Conservation (phyloP, 2,329 filamentous ascomycete genomes). For the Diplocarpon rosae region DNA sequence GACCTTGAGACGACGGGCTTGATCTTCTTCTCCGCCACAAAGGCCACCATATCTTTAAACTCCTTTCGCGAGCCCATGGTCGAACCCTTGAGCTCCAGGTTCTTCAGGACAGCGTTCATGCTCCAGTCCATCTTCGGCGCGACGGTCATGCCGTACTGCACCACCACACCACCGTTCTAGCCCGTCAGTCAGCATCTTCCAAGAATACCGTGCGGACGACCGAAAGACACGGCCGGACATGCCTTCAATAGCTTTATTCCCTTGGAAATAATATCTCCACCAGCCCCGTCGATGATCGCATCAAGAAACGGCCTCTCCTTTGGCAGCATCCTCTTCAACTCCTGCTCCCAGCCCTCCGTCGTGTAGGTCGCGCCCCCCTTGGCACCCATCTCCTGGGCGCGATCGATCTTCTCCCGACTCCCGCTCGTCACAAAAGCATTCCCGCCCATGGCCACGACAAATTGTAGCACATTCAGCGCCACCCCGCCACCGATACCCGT, state of each 20-base stretch:
- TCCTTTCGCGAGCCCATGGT: slow-evolving; percentile 90
- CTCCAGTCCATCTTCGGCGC: slow-evolving; percentile 75
- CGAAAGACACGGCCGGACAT: slow-evolving; percentile 13
- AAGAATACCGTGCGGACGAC: neutral
- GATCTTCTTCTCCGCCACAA: slow-evolving; percentile 64
- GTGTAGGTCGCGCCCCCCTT: slow-evolving; percentile 76
- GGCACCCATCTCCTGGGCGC: slow-evolving; percentile 62
- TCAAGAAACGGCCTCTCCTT: slow-evolving; percentile 60
- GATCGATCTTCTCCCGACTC: slow-evolving; percentile 56
- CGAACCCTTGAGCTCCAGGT: slow-evolving; percentile 73
- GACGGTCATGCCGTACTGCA: slow-evolving; percentile 84
- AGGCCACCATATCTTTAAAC: slow-evolving; percentile 82
- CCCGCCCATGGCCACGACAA: slow-evolving; percentile 58
- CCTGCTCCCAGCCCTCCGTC: slow-evolving; percentile 69
- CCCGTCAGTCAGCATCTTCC: slow-evolving; percentile 1
- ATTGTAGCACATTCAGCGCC: slow-evolving; percentile 70
- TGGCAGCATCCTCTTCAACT: slow-evolving; percentile 52
- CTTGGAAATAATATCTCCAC: slow-evolving; percentile 69
- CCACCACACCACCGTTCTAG: slow-evolving; percentile 63
- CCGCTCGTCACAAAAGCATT: slow-evolving; percentile 36
- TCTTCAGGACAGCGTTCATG: slow-evolving; percentile 76
- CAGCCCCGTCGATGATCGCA: slow-evolving; percentile 82
- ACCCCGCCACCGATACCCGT: slow-evolving; percentile 93
- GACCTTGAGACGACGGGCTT: slow-evolving; percentile 67
- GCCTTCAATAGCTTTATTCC: slow-evolving; percentile 58